phyloP scores from a whole-genome alignment of 768 basidiomycete genomes.

The Suillus ampliporus region DNA sequence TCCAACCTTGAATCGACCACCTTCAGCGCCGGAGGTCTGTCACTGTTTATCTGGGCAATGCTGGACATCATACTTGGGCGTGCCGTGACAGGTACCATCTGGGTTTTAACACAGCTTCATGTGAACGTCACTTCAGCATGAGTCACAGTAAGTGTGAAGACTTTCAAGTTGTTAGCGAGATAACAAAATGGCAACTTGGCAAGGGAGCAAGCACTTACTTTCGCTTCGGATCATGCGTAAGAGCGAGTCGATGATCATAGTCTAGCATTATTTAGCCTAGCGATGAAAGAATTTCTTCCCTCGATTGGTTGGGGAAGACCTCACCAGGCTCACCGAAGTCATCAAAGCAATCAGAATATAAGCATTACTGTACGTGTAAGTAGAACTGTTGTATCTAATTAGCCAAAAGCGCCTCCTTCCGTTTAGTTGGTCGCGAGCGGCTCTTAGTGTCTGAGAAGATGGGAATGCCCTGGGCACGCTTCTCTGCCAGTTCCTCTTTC shows the following conservation, averaged over 20 bases:
- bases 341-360: not conserved
- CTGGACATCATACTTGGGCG: not conserved
- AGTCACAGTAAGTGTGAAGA: not conserved
- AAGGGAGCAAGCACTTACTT: too few species aligned
- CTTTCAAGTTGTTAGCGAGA: not conserved
- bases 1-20: not conserved
- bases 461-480: constrained; percentile 29
- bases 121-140: not conserved
- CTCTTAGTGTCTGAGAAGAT: constrained; percentile 24
- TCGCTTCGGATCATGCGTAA: too few species aligned
- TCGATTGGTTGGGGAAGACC: not conserved
- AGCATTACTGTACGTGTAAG: not conserved
- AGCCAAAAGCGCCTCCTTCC: not conserved
- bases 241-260: too few species aligned
- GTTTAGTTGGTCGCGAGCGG: not conserved
- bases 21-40: not conserved
- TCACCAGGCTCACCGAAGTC: not conserved
- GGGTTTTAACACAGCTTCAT: not conserved
- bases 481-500: constrained; percentile 36
- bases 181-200: too few species aligned
- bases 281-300: not conserved
- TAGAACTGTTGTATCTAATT: not conserved
- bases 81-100: not conserved
- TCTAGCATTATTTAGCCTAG: too few species aligned
- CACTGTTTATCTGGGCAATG: not conserved